These are phyloP conservation scores for Albizia julibrissin DNA, from an alignment of 306 rosid genomes.

Conservation along the genomic window DNA sequence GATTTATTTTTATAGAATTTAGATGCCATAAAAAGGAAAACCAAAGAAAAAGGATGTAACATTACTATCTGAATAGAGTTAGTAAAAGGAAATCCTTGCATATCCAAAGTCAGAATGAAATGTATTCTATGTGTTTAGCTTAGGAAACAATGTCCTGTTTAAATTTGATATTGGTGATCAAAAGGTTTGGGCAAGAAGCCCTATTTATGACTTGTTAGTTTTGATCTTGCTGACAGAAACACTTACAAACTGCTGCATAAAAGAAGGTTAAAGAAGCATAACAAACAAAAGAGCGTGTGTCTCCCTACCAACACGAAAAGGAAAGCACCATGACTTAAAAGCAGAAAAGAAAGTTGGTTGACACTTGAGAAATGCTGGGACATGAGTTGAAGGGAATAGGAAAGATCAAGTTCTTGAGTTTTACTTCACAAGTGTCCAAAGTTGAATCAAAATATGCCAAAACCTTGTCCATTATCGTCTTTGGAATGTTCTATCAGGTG, in stretches of 20 bases:
- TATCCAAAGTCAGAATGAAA: not conserved
- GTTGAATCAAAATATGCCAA: not conserved
- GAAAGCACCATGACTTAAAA: not conserved
- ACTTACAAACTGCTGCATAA: not conserved
- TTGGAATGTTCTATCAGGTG: not conserved
- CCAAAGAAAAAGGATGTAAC: not conserved
- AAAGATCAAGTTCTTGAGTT: not conserved
- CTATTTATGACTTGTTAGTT: not conserved
- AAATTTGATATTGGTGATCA: not conserved
- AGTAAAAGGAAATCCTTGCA: not conserved
- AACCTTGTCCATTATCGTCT: not conserved
- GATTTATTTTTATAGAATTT: too few species aligned
- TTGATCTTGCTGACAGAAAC: not conserved
- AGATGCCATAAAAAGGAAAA: not conserved
- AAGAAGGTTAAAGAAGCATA: not conserved
- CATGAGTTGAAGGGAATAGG: not conserved
- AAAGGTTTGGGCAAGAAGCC: not conserved
- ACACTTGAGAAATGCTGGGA: not conserved
- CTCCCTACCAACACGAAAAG: not conserved
- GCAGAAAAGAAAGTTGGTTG: not conserved
- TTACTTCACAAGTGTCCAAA: too few species aligned
- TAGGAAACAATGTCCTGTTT: not conserved
- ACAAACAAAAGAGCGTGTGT: not conserved
- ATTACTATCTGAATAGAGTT: too few species aligned
- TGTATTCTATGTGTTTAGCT: too few species aligned